Evolutionary conservation across 768 basidiomycete genomes (phyloP), one percentile per base, ranked within the genome.

Genomic region (Roridomyces roridus): DNA sequence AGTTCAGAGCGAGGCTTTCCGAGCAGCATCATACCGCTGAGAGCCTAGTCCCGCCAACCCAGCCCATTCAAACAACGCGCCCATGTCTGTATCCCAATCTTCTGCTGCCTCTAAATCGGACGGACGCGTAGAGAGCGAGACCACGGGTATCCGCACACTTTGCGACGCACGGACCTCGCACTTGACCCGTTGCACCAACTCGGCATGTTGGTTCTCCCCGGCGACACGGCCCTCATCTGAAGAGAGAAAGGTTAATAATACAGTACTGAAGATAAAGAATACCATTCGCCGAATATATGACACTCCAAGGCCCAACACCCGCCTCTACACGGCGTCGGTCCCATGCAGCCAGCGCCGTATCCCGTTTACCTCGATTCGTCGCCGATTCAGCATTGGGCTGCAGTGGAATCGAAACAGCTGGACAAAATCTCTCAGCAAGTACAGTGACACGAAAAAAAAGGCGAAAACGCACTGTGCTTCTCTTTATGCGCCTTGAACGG

Each of bases 41-140:
- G 90, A 77, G 14, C 84, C 87, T 5, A 91, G 65, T 53, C 76
- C 77, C 4, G 84, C 86, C 83, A 91, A 81, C 7, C 89, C 90
- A 8, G 85, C 77, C 90, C 90, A 92, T 67, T 91, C 90, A 47
- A 88, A 86, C 15, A 89, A 70, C 4, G 65, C 70, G 8, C 70
- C 66, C 39, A 82, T 70, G 8, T 75, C 72, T 10, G 74, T 72
- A 7, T 79, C 68, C 79, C 85, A 85, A 52, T 85, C 84, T 40
- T 85, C 84, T 9, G 64, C 26, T n/a, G 58, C 69, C 21, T 80
- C 80, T 2, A 23, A 47, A 15, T 57, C 51, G 11, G 55, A n/a
- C 41, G 52, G 53, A 11, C 51, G 53, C 43, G 50, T 21, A 1
- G 26, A 14, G 1, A 51, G 51, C 21, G 46, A 10, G 20, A 59